phyloP scores from a whole-genome alignment of 305 asterid species.

The Ajuga reptans region DNA sequence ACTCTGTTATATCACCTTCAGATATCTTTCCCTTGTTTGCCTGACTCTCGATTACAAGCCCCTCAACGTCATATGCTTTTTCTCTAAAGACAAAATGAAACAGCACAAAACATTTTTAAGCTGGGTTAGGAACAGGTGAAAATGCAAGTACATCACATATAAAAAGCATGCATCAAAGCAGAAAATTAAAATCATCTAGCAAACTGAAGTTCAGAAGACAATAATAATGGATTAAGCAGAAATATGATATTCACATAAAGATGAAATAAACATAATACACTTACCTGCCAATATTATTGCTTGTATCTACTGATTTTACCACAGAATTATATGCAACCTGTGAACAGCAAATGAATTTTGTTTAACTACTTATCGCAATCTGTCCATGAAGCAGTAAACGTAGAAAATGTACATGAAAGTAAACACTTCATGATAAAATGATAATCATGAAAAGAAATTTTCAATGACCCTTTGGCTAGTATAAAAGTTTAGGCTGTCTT shows the following conservation, averaged over 20 bases:
- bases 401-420: slow-evolving; percentile 10
- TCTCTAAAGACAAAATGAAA: slow-evolving; percentile 41
- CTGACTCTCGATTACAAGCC: slow-evolving; percentile 32
- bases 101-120: slow-evolving; percentile 15
- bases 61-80: slow-evolving; percentile 41
- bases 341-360: slow-evolving; percentile 13
- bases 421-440: neutral
- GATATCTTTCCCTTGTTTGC: slow-evolving; percentile 33
- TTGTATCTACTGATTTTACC: slow-evolving; percentile 25
- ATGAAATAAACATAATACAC: slow-evolving; percentile 5
- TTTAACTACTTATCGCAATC: neutral
- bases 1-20: slow-evolving; percentile 40
- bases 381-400: slow-evolving; percentile 10
- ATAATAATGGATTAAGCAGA: slow-evolving; percentile 1
- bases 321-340: slow-evolving; percentile 34
- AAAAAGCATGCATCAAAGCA: neutral
- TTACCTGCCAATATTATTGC: slow-evolving; percentile 33
- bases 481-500: slow-evolving; percentile 34
- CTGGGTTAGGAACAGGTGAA: neutral
- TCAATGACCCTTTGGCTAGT: slow-evolving; percentile 45
- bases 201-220: slow-evolving; percentile 12
- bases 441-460: slow-evolving; percentile 3
- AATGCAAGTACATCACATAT: slow-evolving; percentile 12
- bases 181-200: neutral
- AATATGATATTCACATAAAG: neutral